phyloP scores from a whole-genome alignment of 495 filamentous ascomycete species.

The Aspergillus carlsbadensis region DNA sequence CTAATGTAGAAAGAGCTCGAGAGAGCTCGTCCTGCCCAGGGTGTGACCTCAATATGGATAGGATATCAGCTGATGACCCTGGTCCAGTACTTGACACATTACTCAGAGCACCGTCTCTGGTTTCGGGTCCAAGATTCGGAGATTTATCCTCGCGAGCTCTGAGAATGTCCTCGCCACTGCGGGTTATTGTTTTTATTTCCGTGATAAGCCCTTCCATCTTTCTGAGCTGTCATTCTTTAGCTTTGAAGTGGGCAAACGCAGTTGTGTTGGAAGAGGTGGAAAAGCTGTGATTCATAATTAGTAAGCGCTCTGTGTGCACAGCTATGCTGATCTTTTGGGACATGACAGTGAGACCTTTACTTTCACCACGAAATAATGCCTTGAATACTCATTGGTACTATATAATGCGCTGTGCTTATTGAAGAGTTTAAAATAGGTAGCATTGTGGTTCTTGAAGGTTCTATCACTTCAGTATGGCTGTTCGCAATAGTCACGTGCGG shows the following conservation, averaged over 20 bases:
- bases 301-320: background rate
- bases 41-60: slow-evolving; percentile 61
- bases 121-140: slow-evolving; percentile 5
- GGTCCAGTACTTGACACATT: slow-evolving; percentile 22
- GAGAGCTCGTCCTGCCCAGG: slow-evolving; percentile 61
- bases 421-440: too few relatives aligned
- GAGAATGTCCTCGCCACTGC: slow-evolving; percentile 21
- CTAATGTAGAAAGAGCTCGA: slow-evolving; percentile 53
- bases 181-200: slow-evolving; percentile 38
- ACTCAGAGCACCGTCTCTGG: slow-evolving; percentile 12
- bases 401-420: too few relatives aligned
- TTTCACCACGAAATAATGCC: too few relatives aligned
- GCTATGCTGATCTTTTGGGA: background rate
- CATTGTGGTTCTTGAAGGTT: too few relatives aligned
- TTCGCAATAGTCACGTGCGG: slow-evolving; percentile 29
- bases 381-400: too few relatives aligned
- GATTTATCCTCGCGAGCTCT: slow-evolving; percentile 16
- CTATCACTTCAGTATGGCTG: background rate
- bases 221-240: background rate
- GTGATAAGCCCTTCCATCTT: slow-evolving; percentile 46
- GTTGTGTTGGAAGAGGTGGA: slow-evolving; percentile 12
- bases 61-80: slow-evolving; percentile 54
- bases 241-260: slow-evolving; percentile 3
- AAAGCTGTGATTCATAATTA: slow-evolving; percentile 25
- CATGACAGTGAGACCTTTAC: too few relatives aligned